Evolutionary conservation across 305 asterid species (phyloP).

Genomic region (Plantago coronopus): DNA sequence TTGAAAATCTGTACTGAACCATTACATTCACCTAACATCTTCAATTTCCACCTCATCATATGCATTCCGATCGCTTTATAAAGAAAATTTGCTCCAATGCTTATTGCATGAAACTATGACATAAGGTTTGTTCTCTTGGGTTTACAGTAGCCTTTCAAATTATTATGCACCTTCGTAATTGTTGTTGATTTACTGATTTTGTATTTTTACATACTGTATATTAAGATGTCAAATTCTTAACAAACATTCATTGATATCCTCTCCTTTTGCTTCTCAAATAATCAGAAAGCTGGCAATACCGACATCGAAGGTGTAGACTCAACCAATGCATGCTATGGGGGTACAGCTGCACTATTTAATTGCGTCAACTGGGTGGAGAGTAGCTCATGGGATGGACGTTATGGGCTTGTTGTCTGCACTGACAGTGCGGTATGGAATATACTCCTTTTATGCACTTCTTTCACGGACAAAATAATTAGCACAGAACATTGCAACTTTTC

Average conservation of each 20-base stretch:
- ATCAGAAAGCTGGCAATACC: slow-evolving; percentile 81
- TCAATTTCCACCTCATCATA: too few species aligned
- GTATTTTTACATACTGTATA: too few species aligned
- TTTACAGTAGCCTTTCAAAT: background rate
- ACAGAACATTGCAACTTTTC: background rate
- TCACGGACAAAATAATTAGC: background rate
- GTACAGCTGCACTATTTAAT: slow-evolving; percentile 96
- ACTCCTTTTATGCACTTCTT: slow-evolving; percentile 18
- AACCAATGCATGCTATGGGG: slow-evolving; percentile 98
- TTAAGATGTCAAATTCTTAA: background rate
- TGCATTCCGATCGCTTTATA: too few species aligned
- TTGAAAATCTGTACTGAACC: too few species aligned
- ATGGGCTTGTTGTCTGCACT: slow-evolving; percentile 97
- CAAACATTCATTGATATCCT: slow-evolving; percentile 12
- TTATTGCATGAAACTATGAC: too few species aligned
- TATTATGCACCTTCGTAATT: background rate
- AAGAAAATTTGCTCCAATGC: too few species aligned
- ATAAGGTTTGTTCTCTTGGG: background rate
- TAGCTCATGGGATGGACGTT: slow-evolving; percentile 97
- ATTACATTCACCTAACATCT: too few species aligned
- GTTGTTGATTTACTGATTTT: background rate
- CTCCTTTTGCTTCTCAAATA: slow-evolving; percentile 22
- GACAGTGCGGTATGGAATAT: slow-evolving; percentile 87
- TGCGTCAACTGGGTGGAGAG: slow-evolving; percentile 99
- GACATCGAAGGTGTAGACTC: slow-evolving; percentile 99